Evolutionary conservation across 495 filamentous ascomycete species (phyloP).

Genomic region (Jackrogersella minutella): DNA sequence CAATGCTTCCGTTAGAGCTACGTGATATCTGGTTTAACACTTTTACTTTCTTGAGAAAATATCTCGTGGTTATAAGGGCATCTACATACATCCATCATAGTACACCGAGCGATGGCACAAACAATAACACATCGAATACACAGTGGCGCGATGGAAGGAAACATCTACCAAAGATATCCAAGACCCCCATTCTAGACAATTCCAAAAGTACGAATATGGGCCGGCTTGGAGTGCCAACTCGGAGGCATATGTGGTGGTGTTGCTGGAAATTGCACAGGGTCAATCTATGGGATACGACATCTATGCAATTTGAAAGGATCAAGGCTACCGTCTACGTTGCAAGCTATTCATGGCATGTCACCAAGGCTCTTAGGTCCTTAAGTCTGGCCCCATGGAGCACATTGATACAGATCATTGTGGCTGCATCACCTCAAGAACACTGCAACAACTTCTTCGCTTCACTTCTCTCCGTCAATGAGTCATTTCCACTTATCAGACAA

Average conservation of each 20-base stretch:
- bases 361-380: too few relatives aligned
- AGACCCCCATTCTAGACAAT: not conserved
- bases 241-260: not conserved
- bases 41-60: slow-evolving; percentile 4
- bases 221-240: not conserved
- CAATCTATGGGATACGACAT: too few relatives aligned
- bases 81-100: not conserved
- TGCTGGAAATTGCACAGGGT: too few relatives aligned
- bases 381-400: too few relatives aligned
- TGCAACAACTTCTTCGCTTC: not conserved
- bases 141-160: too few relatives aligned
- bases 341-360: not conserved
- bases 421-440: not conserved
- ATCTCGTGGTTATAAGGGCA: not conserved
- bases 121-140: too few relatives aligned
- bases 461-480: too few relatives aligned
- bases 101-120: too few relatives aligned
- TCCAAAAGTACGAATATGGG: not conserved
- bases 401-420: not conserved
- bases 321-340: not conserved
- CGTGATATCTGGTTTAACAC: slow-evolving; percentile 5
- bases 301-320: not conserved
- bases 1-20: slow-evolving; percentile 9
- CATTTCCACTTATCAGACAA: not conserved
- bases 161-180: too few relatives aligned